Conservation (phyloP, 495 filamentous ascomycete species). For the Staphylotrichum tortipilum region DNA sequence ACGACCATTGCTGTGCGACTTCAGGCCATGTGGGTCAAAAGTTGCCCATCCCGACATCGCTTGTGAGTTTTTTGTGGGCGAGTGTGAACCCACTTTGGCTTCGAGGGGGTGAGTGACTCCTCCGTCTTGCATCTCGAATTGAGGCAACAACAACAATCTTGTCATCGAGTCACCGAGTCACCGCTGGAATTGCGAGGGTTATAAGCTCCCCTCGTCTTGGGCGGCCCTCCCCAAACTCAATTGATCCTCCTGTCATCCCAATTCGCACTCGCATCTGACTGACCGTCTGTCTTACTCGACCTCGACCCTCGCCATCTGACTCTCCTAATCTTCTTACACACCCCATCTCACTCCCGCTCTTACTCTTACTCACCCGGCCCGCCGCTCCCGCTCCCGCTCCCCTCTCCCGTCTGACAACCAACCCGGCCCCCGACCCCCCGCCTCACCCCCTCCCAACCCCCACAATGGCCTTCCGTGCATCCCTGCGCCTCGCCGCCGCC, state of each 20-base stretch:
- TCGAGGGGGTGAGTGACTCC: too few species aligned
- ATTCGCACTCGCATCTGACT: neutral
- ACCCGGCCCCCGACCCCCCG: neutral
- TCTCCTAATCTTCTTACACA: too few species aligned
- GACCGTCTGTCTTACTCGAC: too few species aligned
- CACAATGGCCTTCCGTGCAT: constrained; percentile 24
- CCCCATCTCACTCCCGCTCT: too few species aligned
- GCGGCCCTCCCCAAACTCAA: neutral
- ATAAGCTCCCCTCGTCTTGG: neutral
- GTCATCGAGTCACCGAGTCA: constrained; percentile 1
- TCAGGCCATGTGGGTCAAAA: neutral
- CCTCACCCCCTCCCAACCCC: neutral
- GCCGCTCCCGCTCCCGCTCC: neutral
- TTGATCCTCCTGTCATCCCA: neutral
- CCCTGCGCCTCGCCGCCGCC: constrained; percentile 20
- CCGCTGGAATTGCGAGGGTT: neutral
- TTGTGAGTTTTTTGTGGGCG: constrained; percentile 7
- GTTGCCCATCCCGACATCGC: constrained; percentile 6
- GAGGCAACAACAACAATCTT: too few species aligned
- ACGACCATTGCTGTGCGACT: neutral
- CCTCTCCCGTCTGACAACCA: neutral
- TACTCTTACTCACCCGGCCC: too few species aligned
- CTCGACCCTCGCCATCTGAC: too few species aligned
- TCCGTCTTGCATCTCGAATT: neutral
- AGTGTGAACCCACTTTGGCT: too few species aligned